A percentile compares a stretch with the other conserved stretches of the same genome.
These are phyloP conservation scores for Vitrella brassicaformis DNA, from an alignment of 73 alveolate species.

Conservation along the genomic window DNA sequence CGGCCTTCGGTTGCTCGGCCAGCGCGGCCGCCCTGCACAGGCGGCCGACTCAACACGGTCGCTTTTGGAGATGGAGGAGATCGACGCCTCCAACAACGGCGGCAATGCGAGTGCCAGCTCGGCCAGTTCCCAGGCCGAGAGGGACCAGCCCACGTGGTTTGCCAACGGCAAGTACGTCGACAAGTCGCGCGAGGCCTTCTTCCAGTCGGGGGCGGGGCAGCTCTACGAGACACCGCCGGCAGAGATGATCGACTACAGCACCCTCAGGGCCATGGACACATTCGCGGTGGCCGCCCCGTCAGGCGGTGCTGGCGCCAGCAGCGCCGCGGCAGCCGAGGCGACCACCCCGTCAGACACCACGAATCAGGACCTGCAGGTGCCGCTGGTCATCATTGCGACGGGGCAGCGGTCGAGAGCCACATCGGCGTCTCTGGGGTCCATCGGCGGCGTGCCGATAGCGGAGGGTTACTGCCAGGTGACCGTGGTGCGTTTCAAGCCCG, in stretches of 20 bases:
- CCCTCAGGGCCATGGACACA: too few relatives aligned
- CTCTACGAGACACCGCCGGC: constrained; percentile 29
- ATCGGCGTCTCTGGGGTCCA: not conserved
- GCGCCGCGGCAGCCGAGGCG: too few relatives aligned
- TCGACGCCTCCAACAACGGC: constrained; percentile 1
- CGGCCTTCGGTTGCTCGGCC: not conserved
- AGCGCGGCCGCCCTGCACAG: not conserved
- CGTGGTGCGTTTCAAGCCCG: not conserved
- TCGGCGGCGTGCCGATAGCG: not conserved
- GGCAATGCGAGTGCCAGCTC: constrained; percentile 1
- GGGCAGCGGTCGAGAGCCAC: not conserved
- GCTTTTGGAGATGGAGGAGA: constrained; percentile 23
- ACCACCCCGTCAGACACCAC: too few relatives aligned
- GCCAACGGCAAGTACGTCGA: not conserved
- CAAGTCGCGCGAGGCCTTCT: constrained; percentile 18
- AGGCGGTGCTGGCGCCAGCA: too few relatives aligned
- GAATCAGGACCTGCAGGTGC: too few relatives aligned
- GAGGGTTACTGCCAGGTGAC: not conserved
- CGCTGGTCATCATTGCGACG: not conserved
- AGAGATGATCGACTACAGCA: constrained; percentile 17
- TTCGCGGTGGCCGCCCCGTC: too few relatives aligned
- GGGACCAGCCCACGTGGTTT: not conserved
- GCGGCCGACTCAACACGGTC: not conserved
- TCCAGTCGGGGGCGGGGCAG: constrained; percentile 21
- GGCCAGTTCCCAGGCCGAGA: not conserved